Percentiles rank a stretch among this genome's conserved stretches.
Conservation (phyloP, 148 eudicot species). For the Rhododendron ovatum region DNA sequence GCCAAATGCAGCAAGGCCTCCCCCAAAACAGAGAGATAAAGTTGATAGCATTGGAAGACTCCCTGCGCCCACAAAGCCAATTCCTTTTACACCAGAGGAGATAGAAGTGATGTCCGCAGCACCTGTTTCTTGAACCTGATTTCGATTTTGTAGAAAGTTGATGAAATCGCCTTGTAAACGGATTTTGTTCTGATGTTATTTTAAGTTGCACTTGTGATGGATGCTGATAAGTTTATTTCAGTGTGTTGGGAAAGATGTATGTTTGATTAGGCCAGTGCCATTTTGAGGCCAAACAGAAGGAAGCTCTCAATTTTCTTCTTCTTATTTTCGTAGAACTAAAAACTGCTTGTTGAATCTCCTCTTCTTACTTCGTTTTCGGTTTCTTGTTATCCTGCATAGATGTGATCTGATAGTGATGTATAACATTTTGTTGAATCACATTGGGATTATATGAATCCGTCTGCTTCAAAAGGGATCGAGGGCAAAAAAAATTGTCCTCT, state of each 20-base stretch:
- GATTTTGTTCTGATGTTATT: neutral
- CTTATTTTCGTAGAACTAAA: neutral
- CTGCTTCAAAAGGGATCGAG: too few species aligned
- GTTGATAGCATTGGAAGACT: constrained; percentile 93
- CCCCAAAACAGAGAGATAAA: constrained; percentile 70
- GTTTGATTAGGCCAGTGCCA: neutral
- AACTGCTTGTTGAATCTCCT: neutral
- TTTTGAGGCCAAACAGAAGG: neutral
- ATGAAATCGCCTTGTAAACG: neutral
- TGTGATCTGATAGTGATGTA: too few species aligned
- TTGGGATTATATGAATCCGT: too few species aligned
- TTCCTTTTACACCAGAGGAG: constrained; percentile 38
- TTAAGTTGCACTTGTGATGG: neutral
- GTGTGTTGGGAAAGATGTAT: neutral
- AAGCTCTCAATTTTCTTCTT: neutral
- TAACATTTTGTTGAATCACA: too few species aligned
- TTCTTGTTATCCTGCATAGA: too few species aligned
- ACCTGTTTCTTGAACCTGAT: constrained; percentile 12
- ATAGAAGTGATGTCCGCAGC: constrained; percentile 24
- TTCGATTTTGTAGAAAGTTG: neutral
- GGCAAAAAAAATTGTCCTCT: too few species aligned
- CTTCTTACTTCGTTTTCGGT: too few species aligned
- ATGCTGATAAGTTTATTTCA: neutral
- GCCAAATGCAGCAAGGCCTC: constrained; percentile 80
- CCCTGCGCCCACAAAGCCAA: constrained; percentile 86